Evolutionary conservation across 2,329 filamentous ascomycete genomes (phyloP).

Genomic region (Alternaria solani): DNA sequence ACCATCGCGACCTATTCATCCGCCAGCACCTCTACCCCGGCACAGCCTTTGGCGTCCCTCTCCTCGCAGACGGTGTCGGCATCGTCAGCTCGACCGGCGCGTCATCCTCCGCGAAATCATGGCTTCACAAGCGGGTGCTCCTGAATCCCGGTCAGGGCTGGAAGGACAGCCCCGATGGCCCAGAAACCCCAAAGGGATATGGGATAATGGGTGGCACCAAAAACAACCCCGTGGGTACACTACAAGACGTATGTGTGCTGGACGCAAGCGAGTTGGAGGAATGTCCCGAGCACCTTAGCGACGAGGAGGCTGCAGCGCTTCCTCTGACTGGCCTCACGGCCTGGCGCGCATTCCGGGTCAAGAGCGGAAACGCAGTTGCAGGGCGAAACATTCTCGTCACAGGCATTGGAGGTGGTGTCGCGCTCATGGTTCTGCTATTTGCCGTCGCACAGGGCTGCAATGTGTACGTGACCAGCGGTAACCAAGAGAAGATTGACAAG

Average conservation of each 20-base stretch:
- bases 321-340: slow-evolving; percentile 87
- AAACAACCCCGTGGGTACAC: slow-evolving; percentile 71
- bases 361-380: slow-evolving; percentile 69
- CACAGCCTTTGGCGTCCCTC: slow-evolving; percentile 77
- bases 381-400: slow-evolving; percentile 84
- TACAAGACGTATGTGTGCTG: slow-evolving; percentile 76
- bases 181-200: slow-evolving; percentile 69
- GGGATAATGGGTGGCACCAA: slow-evolving; percentile 75
- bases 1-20: slow-evolving; percentile 95
- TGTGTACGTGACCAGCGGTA: slow-evolving; percentile 83
- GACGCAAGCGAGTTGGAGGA: slow-evolving; percentile 76
- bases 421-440: slow-evolving; percentile 81
- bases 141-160: slow-evolving; percentile 82
- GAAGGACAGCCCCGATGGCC: slow-evolving; percentile 74
- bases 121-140: slow-evolving; percentile 75
- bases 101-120: slow-evolving; percentile 60
- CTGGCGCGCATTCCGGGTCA: slow-evolving; percentile 85
- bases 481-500: slow-evolving; percentile 75
- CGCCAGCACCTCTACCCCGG: slow-evolving; percentile 90
- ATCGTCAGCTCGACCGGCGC: slow-evolving; percentile 72
- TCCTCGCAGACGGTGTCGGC: slow-evolving; percentile 85
- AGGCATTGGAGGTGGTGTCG: slow-evolving; percentile 92
- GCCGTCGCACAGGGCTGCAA: slow-evolving; percentile 74
- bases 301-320: slow-evolving; percentile 81
- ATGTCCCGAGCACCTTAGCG: slow-evolving; percentile 74